These are phyloP conservation scores for Brassica carinata DNA, from an alignment of 345 rosid genomes.

Conservation along the genomic window DNA sequence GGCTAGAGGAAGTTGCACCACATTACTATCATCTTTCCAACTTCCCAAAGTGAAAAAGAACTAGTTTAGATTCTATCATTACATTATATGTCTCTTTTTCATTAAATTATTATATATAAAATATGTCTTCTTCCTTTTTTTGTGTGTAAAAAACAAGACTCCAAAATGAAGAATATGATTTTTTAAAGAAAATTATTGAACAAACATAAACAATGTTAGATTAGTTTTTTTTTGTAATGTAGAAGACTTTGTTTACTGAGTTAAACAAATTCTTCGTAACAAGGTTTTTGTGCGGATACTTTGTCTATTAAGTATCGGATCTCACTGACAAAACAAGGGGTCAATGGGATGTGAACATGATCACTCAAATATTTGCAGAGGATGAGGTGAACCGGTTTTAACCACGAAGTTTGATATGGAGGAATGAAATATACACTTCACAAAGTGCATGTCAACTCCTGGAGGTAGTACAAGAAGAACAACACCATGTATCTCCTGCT, in stretches of 20 bases:
- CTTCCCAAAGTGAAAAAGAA: background rate
- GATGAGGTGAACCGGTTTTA: background rate
- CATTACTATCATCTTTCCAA: background rate
- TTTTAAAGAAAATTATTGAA: background rate
- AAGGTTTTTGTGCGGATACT: background rate
- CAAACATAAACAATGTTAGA: background rate
- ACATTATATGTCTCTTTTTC: background rate
- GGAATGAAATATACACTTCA: background rate
- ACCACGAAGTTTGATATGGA: background rate
- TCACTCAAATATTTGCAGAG: background rate
- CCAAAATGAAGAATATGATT: background rate
- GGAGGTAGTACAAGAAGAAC: background rate
- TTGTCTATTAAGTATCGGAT: background rate
- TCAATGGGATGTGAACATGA: background rate
- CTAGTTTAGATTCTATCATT: background rate
- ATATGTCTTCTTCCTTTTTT: background rate
- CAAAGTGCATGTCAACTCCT: background rate
- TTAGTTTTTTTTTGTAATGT: background rate
- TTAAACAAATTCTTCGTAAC: background rate
- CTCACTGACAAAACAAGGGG: background rate
- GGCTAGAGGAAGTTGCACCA: constrained; percentile 1
- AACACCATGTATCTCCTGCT: background rate
- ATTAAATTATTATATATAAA: background rate
- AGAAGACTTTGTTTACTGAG: background rate
- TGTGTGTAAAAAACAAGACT: background rate